Base-by-base conservation (phyloP, 2,329 filamentous ascomycete genomes). In the Paraphaeosphaeria sporulosa region DNA sequence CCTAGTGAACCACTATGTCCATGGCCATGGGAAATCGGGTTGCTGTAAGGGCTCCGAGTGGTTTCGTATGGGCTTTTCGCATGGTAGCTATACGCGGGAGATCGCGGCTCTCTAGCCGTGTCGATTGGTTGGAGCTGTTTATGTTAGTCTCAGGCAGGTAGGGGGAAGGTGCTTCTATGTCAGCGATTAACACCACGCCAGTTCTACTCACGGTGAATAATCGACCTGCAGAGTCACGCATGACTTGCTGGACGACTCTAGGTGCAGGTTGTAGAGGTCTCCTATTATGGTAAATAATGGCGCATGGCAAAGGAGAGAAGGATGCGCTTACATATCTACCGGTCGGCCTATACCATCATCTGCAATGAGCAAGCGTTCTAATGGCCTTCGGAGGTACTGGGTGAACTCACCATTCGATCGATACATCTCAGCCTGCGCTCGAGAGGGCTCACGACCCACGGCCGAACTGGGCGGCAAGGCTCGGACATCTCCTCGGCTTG, bases 121-220 rank as follows among this genome's bases (percentile, higher is more conserved):
- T 65, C 57, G n/a, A 76, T 66, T 7, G 71, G 73, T 64, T 71
- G 59, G 9, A 77, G 71, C 74, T 77, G 63, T 13, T 12, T 25
- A 57, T 34, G 64, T 76, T 57, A 75, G 73, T 66, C 61, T 32
- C 42, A 38, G 54, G 43, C 30, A 25, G 10, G 25, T 62, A 34
- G 30, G 52, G 53, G 54, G 48, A 38, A 42, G 47, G 27, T 60
- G 60, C 40, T 60, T 52, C 62, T 40, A 49, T 60, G 57, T 67
- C 58, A 62, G 54, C 63, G 57, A 36, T 53, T 44, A 55, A 59
- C 60, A 52, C 64, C 58, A 61, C 59, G 30, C 48, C 57, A 23
- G 50, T 47, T 53, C 51, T 42, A 76, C 74, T 77, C 71, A 77
- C 74, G 70, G 74, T 70, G 51, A 71, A 76, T 38, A 76, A 38